Conservation (phyloP, 2,329 filamentous ascomycete species). For the Rhytidhysteron rufulum region DNA sequence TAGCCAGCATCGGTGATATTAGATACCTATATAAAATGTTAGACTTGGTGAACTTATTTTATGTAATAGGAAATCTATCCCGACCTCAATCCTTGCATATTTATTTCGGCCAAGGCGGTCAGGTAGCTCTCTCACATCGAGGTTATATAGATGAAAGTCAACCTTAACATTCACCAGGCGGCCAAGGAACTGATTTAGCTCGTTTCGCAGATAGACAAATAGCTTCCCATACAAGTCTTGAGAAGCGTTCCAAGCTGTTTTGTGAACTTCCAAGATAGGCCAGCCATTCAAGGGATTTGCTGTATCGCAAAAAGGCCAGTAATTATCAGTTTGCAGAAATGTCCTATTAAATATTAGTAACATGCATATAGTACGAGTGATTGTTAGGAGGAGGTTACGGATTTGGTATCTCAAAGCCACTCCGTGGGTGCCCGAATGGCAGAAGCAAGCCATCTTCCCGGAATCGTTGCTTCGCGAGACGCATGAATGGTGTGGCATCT, state of each 20-base stretch:
- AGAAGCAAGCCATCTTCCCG: conserved; percentile 38
- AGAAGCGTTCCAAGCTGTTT: conserved; percentile 15
- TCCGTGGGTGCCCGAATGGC: conserved; percentile 34
- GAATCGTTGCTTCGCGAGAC: conserved; percentile 28
- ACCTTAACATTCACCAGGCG: conserved; percentile 16
- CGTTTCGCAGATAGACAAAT: conserved; percentile 29
- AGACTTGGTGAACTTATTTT: background rate
- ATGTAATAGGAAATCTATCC: background rate
- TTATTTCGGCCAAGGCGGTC: no score
- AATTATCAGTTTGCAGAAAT: conserved; percentile 22
- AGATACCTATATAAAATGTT: conserved; percentile 24
- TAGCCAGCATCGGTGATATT: conserved; percentile 40
- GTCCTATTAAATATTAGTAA: conserved; percentile 22
- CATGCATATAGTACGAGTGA: no score
- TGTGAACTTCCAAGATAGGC: conserved; percentile 25
- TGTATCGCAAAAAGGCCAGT: conserved; percentile 38
- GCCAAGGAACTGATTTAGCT: conserved; percentile 27
- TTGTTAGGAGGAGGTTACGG: conserved; percentile 38
- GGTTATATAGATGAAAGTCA: conserved; percentile 24
- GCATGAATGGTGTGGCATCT: conserved; percentile 16
- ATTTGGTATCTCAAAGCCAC: conserved; percentile 37
- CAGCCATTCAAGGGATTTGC: conserved; percentile 38
- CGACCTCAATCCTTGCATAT: no score
- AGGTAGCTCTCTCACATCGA: conserved; percentile 22
- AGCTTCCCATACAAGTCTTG: conserved; percentile 40